phyloP scores from a whole-genome alignment of 2,329 filamentous ascomycete genomes.

The Knoxdaviesia proteae region DNA sequence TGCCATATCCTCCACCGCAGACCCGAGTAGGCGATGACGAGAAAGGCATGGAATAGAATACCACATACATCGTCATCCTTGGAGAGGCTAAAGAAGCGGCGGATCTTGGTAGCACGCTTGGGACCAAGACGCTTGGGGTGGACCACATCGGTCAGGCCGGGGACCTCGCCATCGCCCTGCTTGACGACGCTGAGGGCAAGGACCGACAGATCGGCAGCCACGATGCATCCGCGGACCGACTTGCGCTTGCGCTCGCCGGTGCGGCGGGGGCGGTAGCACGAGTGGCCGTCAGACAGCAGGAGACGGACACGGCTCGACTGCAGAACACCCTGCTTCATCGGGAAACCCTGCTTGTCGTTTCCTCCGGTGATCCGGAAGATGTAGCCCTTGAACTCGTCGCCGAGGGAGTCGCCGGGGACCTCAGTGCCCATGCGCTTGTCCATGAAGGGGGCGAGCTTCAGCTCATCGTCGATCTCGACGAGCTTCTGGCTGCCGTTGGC shows the following conservation, averaged over 20 bases:
- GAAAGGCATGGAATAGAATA: slow-evolving; percentile 19
- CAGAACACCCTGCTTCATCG: slow-evolving; percentile 99
- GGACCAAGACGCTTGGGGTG: slow-evolving; percentile 98
- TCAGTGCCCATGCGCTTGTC: slow-evolving; percentile 93
- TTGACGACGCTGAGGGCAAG: slow-evolving; percentile 91
- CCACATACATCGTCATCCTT: slow-evolving; percentile 99
- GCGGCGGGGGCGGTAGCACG: slow-evolving; percentile 96
- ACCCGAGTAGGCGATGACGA: slow-evolving; percentile 52
- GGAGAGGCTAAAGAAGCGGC: slow-evolving; percentile 98
- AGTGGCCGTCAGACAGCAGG: slow-evolving; percentile 89
- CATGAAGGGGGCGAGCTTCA: slow-evolving; percentile 97
- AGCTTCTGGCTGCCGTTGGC: slow-evolving; percentile 99
- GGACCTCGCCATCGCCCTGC: slow-evolving; percentile 87
- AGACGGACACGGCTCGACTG: slow-evolving; percentile 96
- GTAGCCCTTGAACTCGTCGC: slow-evolving; percentile 99
- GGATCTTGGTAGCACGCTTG: slow-evolving; percentile 99
- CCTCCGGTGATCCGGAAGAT: slow-evolving; percentile 98
- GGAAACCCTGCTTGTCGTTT: slow-evolving; percentile 99
- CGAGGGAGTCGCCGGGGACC: slow-evolving; percentile 82
- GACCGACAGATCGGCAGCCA: slow-evolving; percentile 85
- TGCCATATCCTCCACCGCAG: slow-evolving; percentile 22
- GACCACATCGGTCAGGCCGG: slow-evolving; percentile 91
- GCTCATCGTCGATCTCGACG: slow-evolving; percentile 97
- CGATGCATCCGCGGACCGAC: slow-evolving; percentile 97
- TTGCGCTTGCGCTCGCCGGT: slow-evolving; percentile 99